These are phyloP conservation scores for Tuber borchii DNA, from an alignment of 495 filamentous ascomycete species.

Conservation along the genomic window DNA sequence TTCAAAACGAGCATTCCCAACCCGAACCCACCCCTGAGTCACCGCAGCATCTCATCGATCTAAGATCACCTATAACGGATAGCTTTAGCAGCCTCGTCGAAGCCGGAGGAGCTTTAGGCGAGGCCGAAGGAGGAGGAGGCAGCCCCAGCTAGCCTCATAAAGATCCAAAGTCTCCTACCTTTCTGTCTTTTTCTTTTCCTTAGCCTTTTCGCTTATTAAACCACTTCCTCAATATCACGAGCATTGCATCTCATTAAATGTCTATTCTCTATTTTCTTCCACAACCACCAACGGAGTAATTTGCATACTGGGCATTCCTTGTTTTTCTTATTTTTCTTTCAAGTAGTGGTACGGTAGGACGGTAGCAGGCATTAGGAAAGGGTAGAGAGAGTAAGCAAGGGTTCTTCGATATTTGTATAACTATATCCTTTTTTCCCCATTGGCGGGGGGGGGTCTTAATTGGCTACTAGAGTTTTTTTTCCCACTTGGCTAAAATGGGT, in stretches of 20 bases:
- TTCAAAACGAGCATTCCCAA: constrained; percentile 31
- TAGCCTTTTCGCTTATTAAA: constrained; percentile 9
- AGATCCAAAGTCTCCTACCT: constrained; percentile 1
- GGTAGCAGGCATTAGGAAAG: not conserved
- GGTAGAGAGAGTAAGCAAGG: not conserved
- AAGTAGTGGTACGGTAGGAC: not conserved
- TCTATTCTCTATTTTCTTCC: constrained; percentile 23
- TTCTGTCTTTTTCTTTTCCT: constrained; percentile 4
- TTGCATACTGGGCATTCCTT: constrained; percentile 19
- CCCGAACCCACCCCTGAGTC: constrained; percentile 6
- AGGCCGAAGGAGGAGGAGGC: not conserved
- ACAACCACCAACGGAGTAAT: constrained; percentile 16
- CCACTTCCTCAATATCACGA: constrained; percentile 4
- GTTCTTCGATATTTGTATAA: not conserved
- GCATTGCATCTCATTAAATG: constrained; percentile 1
- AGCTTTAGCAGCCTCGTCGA: not conserved
- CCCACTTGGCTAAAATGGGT: not conserved
- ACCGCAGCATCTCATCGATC: not conserved
- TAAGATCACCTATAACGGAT: constrained; percentile 5
- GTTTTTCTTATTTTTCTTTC: constrained; percentile 11
- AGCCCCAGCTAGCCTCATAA: not conserved
- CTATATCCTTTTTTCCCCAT: not conserved
- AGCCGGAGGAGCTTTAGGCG: not conserved
- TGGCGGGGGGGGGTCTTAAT: not conserved
- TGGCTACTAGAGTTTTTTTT: constrained; percentile 4